Conservation (phyloP, 208 protist species). For the Crithidia fasciculata region DNA sequence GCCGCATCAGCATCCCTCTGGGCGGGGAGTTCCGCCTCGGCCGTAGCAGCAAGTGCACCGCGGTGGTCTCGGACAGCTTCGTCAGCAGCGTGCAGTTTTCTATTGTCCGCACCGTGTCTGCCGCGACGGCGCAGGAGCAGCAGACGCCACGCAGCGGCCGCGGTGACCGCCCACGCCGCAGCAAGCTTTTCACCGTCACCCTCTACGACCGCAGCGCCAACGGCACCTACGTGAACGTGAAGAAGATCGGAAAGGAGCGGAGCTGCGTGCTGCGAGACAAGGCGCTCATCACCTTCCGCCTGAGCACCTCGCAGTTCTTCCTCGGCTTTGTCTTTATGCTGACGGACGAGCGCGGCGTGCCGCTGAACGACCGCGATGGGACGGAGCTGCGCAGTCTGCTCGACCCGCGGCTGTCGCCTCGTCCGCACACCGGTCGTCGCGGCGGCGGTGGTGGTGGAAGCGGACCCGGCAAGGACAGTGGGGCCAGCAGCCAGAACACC, state of each 20-base stretch:
- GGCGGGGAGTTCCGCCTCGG: conserved; percentile 79
- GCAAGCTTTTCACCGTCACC: conserved; percentile 39
- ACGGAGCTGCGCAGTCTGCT: conserved; percentile 20
- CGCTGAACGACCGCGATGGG: conserved; percentile 39
- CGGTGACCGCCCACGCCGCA: conserved; percentile 24
- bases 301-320: conserved; percentile 87
- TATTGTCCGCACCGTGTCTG: conserved; percentile 51
- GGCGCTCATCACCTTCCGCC: conserved; percentile 85
- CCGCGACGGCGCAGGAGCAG: conserved; percentile 24
- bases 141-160: conserved; percentile 27
- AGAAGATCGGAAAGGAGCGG: conserved; percentile 83
- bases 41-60: conserved; percentile 86
- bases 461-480: conserved; percentile 11
- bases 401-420: conserved; percentile 28
- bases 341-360: conserved; percentile 66
- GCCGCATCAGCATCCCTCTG: conserved; percentile 51
- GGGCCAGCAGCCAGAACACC: conserved; percentile 24
- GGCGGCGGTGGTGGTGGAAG: neutral
- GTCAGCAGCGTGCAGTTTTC: conserved; percentile 88
- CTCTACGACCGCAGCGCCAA: conserved; percentile 83
- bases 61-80: conserved; percentile 69
- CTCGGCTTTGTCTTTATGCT: conserved; percentile 87
- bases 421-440: conserved; percentile 26
- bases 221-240: conserved; percentile 91
- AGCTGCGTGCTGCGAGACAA: conserved; percentile 70